Evolutionary conservation across 192 early-diverging fungal species (phyloP).

Genomic region (Coemansia sp.): DNA sequence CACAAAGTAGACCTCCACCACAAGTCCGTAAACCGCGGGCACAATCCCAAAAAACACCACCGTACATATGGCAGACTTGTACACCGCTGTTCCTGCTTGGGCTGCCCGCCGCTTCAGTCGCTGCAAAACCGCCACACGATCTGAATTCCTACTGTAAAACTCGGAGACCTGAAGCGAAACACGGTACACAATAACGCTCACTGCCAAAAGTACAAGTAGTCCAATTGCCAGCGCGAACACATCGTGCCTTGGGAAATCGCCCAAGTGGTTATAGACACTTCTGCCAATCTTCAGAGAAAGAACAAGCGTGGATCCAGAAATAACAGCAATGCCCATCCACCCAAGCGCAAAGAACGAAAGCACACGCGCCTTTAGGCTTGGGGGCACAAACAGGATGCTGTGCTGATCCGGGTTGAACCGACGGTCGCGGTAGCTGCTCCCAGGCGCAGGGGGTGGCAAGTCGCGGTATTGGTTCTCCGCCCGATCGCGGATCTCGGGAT

Average conservation of each 20-base stretch:
- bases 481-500: conserved; percentile 40
- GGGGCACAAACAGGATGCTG: conserved; percentile 80
- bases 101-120: conserved; percentile 12
- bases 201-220: conserved; percentile 55
- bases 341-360: conserved; percentile 23
- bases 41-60: conserved; percentile 27
- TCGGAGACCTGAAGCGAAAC: background rate
- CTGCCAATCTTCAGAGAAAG: conserved; percentile 54
- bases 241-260: conserved; percentile 65
- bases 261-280: conserved; percentile 33
- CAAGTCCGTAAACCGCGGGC: conserved; percentile 32
- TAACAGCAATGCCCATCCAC: conserved; percentile 33
- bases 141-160: background rate
- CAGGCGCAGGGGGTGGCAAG: conserved; percentile 36
- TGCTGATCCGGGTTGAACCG: conserved; percentile 58
- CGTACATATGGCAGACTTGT: conserved; percentile 11
- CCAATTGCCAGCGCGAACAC: conserved; percentile 74
- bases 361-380: conserved; percentile 26
- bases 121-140: conserved; percentile 2
- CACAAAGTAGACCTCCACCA: conserved; percentile 44
- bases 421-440: conserved; percentile 57
- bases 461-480: conserved; percentile 21
- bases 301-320: conserved; percentile 54
- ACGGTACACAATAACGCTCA: conserved; percentile 17
- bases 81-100: conserved; percentile 17